phyloP scores from a whole-genome alignment of 2,329 filamentous ascomycete genomes.

The Emergomyces africanus region DNA sequence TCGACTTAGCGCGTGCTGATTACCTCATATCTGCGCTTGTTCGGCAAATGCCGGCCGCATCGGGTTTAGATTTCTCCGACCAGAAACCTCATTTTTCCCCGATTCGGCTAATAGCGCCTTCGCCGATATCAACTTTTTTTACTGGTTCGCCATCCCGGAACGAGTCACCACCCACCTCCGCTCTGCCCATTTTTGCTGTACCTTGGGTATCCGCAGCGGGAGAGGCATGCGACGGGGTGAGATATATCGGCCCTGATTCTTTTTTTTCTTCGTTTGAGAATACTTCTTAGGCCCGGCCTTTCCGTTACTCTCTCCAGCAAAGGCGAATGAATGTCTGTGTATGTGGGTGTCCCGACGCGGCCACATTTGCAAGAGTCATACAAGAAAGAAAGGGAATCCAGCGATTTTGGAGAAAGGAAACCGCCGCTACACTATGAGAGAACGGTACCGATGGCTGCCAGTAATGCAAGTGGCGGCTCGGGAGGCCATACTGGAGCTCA shows the following conservation, averaged over 20 bases:
- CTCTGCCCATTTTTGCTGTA: neutral
- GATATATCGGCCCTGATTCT: neutral
- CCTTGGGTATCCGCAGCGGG: neutral
- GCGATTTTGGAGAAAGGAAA: slow-evolving; percentile 2
- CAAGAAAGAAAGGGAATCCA: slow-evolving; percentile 3
- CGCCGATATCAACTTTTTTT: neutral
- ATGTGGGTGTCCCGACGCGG: slow-evolving; percentile 11
- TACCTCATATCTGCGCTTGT: neutral
- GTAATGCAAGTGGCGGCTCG: slow-evolving; percentile 13
- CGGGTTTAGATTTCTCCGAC: neutral
- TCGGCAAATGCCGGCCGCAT: neutral
- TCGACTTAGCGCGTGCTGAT: neutral
- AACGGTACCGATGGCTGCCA: slow-evolving; percentile 20
- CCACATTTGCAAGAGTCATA: slow-evolving; percentile 14
- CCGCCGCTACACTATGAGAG: slow-evolving; percentile 23
- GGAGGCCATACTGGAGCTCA: slow-evolving; percentile 12
- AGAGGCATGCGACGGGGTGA: neutral
- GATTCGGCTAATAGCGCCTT: neutral
- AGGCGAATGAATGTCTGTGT: slow-evolving; percentile 15
- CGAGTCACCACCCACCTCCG: neutral
- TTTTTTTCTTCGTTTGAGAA: neutral
- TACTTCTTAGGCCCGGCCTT: neutral
- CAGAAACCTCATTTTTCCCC: neutral
- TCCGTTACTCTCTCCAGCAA: neutral
- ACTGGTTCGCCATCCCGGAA: neutral